These are phyloP conservation scores for Hemisphaericaspora subhashii DNA, from an alignment of 1,139 yeast species.

Conservation along the genomic window DNA sequence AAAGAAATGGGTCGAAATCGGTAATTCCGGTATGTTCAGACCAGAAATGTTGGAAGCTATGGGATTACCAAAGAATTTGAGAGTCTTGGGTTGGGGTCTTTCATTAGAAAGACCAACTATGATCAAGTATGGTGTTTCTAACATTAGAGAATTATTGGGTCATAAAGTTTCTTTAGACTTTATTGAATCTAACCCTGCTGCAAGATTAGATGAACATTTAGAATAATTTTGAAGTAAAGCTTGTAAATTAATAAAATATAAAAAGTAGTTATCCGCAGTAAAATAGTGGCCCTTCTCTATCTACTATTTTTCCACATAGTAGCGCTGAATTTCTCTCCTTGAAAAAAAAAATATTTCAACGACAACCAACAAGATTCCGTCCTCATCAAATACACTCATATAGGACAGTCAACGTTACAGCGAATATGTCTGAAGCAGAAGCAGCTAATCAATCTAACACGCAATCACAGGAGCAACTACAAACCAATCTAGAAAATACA, in stretches of 20 bases:
- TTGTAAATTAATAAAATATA: too few relatives aligned
- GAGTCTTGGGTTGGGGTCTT: conserved; percentile 97
- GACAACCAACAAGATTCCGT: not conserved
- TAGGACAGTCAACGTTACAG: too few relatives aligned
- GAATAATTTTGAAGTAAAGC: too few relatives aligned
- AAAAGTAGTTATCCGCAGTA: too few relatives aligned
- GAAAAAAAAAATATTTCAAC: not conserved
- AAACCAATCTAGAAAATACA: conserved; percentile 2
- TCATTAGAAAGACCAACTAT: conserved; percentile 98
- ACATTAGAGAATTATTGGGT: conserved; percentile 92
- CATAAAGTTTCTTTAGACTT: conserved; percentile 92
- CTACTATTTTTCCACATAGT: too few relatives aligned
- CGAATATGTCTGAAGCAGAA: conserved; percentile 1
- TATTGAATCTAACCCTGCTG: conserved; percentile 95
- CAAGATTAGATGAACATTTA: conserved; percentile 77
- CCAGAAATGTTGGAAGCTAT: conserved; percentile 98
- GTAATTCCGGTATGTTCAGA: conserved; percentile 99
- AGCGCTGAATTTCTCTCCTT: not conserved
- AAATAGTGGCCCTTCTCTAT: too few relatives aligned
- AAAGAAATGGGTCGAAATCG: conserved; percentile 98
- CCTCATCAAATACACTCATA: not conserved
- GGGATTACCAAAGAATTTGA: conserved; percentile 93
- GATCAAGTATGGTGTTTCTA: conserved; percentile 96
- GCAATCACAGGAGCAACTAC: conserved; percentile 3
- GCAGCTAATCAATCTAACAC: not conserved